Conservation (phyloP, 805 yeast genomes). For the Wickerhamiella occidentalis region DNA sequence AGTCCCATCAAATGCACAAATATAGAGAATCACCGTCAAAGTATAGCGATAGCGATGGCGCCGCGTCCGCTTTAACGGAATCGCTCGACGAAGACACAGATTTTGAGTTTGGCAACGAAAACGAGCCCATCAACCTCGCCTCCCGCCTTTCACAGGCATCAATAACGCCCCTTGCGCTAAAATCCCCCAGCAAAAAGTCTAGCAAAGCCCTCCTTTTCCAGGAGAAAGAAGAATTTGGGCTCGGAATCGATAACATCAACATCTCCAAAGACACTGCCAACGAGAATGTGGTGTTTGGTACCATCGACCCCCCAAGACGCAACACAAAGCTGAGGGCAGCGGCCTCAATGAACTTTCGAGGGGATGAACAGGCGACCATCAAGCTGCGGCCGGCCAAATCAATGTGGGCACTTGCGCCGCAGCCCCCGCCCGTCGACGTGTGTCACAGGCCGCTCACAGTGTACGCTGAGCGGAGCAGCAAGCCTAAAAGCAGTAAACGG, state of each 20-base stretch:
- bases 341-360: slow-evolving; percentile 16
- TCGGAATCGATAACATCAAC: slow-evolving; percentile 18
- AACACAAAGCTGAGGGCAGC: slow-evolving; percentile 4
- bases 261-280: slow-evolving; percentile 18
- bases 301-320: slow-evolving; percentile 10
- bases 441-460: slow-evolving; percentile 21
- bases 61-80: slow-evolving; percentile 7
- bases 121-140: background rate
- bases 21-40: background rate
- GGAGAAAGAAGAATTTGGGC: slow-evolving; percentile 14
- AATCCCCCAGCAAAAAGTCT: background rate
- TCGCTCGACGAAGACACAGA: slow-evolving; percentile 11
- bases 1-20: background rate
- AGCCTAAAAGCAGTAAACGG: background rate
- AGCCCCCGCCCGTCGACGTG: background rate
- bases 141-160: background rate
- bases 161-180: background rate
- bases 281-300: slow-evolving; percentile 19
- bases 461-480: slow-evolving; percentile 18
- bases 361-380: background rate
- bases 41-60: slow-evolving; percentile 10
- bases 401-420: slow-evolving; percentile 11
- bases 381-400: slow-evolving; percentile 11
- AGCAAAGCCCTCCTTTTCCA: background rate
- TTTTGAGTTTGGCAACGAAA: slow-evolving; percentile 2